phyloP scores from a whole-genome alignment of 495 filamentous ascomycete genomes.

The Staphylotrichum tortipilum region DNA sequence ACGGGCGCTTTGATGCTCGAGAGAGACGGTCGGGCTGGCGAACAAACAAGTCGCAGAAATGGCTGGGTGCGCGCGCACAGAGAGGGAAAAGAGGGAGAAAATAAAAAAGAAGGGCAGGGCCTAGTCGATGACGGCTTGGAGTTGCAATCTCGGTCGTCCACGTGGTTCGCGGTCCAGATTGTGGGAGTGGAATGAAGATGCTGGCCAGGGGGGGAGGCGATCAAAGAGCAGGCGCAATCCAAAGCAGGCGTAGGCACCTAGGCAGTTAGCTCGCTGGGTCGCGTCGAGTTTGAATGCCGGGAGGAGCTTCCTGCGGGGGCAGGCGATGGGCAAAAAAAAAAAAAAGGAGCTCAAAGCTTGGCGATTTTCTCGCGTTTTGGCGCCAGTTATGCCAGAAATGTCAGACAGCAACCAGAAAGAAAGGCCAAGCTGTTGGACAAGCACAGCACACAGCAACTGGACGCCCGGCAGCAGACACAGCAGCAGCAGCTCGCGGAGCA shows the following conservation, averaged over 20 bases:
- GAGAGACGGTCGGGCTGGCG: not conserved
- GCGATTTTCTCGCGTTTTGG: not conserved
- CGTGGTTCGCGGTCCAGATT: too few relatives aligned
- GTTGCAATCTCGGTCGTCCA: too few relatives aligned
- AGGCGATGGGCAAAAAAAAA: not conserved
- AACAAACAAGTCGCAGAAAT: not conserved
- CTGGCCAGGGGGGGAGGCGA: too few relatives aligned
- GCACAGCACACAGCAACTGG: too few relatives aligned
- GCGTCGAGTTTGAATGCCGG: not conserved
- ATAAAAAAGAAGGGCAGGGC: too few relatives aligned
- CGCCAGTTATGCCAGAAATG: not conserved
- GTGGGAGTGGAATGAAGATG: too few relatives aligned
- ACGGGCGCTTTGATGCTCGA: too few relatives aligned
- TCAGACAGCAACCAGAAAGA: not conserved
- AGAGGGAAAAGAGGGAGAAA: not conserved
- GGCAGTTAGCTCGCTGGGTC: too few relatives aligned
- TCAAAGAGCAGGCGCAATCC: not conserved
- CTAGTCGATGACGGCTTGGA: too few relatives aligned
- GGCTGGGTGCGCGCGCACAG: not conserved
- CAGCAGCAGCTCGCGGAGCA: not conserved
- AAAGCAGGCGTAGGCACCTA: too few relatives aligned
- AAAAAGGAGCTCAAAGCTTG: not conserved
- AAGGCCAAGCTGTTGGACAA: not conserved
- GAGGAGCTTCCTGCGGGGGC: not conserved
- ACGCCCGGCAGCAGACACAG: too few relatives aligned